Conservation (phyloP, 495 filamentous ascomycete genomes). For the Glonium stellatum region DNA sequence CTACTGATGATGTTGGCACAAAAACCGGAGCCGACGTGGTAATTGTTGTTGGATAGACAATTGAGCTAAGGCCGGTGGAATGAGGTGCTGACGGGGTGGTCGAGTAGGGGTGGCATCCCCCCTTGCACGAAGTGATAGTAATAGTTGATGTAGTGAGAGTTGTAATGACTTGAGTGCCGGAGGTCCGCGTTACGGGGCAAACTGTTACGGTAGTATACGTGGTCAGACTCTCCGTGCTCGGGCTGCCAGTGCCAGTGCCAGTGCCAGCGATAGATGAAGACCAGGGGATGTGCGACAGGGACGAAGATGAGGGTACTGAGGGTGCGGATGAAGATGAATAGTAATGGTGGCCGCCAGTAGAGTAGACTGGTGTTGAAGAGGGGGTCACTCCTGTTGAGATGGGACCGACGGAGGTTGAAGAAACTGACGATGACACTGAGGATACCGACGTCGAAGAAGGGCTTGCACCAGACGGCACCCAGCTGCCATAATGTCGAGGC, state of each 20-base stretch:
- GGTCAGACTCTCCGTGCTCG: conserved; percentile 21
- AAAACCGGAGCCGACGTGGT: conserved; percentile 29
- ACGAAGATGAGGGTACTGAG: conserved; percentile 1
- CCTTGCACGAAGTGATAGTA: conserved; percentile 30
- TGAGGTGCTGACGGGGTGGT: conserved; percentile 1
- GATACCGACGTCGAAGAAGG: neutral
- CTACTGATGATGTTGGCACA: conserved; percentile 34
- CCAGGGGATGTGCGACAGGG: neutral
- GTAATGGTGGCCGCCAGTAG: neutral
- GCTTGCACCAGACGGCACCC: neutral
- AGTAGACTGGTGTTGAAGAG: neutral
- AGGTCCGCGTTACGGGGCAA: conserved; percentile 28
- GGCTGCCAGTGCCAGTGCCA: neutral
- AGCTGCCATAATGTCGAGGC: conserved; percentile 10
- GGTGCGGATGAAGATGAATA: neutral
- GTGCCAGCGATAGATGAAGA: neutral
- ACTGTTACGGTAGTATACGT: conserved; percentile 31
- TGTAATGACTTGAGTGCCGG: conserved; percentile 19
- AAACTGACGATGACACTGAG: neutral
- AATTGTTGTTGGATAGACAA: conserved; percentile 18
- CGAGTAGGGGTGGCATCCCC: conserved; percentile 22
- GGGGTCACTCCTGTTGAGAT: neutral
- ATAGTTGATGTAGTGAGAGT: conserved; percentile 25
- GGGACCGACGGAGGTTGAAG: neutral
- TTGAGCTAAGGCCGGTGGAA: neutral